These are phyloP conservation scores for Diutina scorzettiae DNA, from an alignment of 1,139 yeast genomes.

Conservation along the genomic window DNA sequence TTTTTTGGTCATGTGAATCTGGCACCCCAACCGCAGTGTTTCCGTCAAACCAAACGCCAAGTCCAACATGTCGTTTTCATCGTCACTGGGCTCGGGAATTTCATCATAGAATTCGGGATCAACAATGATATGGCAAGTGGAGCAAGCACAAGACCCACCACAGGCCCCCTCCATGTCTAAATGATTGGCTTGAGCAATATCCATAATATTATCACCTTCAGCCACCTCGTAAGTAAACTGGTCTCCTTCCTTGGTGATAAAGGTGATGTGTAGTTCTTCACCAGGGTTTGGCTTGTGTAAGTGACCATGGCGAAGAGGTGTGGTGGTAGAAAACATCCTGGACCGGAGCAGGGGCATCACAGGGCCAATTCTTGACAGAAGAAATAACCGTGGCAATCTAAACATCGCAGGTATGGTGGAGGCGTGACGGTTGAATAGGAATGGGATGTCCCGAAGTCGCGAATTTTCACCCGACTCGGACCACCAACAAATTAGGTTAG, in stretches of 20 bases:
- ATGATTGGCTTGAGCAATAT: constrained; percentile 89
- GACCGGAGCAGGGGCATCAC: not conserved
- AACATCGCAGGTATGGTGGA: too few relatives aligned
- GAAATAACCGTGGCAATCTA: too few relatives aligned
- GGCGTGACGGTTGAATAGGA: too few relatives aligned
- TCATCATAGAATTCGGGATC: constrained; percentile 90
- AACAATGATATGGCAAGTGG: constrained; percentile 92
- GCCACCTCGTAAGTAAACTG: constrained; percentile 77
- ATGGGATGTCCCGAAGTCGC: too few relatives aligned
- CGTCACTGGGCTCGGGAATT: constrained; percentile 93
- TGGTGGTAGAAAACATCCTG: not conserved
- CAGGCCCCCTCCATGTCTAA: constrained; percentile 98
- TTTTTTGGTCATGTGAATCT: constrained; percentile 78
- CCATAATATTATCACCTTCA: constrained; percentile 84
- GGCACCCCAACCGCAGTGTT: constrained; percentile 93
- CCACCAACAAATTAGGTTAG: too few relatives aligned
- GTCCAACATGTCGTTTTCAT: constrained; percentile 96
- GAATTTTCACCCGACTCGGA: too few relatives aligned
- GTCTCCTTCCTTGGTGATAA: constrained; percentile 83
- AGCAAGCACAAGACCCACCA: constrained; percentile 98
- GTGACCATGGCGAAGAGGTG: constrained; percentile 54
- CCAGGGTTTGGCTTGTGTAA: constrained; percentile 85
- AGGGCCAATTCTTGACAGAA: too few relatives aligned
- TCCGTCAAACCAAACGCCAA: constrained; percentile 94
- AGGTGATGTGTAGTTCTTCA: constrained; percentile 82